Percentiles rank a stretch among this genome's conserved stretches.
Evolutionary conservation across 352 stramenopile genomes (phyloP).

Genomic region (Globisporangium ultimum): DNA sequence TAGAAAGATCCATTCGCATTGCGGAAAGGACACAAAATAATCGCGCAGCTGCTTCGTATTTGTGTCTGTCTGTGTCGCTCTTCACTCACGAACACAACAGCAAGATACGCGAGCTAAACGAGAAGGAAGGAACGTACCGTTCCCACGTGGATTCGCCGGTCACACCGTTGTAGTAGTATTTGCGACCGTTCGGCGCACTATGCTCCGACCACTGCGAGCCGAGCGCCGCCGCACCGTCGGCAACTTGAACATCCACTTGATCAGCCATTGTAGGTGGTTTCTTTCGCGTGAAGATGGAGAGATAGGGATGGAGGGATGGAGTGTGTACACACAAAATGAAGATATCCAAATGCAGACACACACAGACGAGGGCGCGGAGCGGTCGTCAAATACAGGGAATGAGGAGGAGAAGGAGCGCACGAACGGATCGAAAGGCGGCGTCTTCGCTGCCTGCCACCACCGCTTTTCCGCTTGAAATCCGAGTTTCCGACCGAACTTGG

Average conservation of each 20-base stretch:
- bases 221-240: constrained; percentile 31
- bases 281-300: constrained; percentile 9
- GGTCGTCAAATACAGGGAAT: background rate
- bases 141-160: constrained; percentile 90
- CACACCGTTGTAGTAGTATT: constrained; percentile 92
- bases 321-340: background rate
- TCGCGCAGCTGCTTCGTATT: background rate
- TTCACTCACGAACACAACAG: background rate
- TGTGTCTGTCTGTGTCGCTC: too few relatives aligned
- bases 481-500: constrained; percentile 4
- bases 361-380: background rate
- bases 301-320: constrained; percentile 5
- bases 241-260: constrained; percentile 47
- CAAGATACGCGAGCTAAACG: background rate
- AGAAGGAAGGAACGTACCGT: constrained; percentile 37
- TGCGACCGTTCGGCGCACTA: constrained; percentile 86
- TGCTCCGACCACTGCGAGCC: constrained; percentile 86
- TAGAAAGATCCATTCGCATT: background rate
- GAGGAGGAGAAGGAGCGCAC: background rate
- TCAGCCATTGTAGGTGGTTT: constrained; percentile 46
- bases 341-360: constrained; percentile 1
- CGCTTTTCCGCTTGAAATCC: constrained; percentile 6
- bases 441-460: background rate
- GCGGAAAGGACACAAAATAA: background rate
- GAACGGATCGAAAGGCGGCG: background rate